These are phyloP conservation scores for Fragilariopsis cylindrus DNA, from an alignment of 108 stramenopile species.

Conservation along the genomic window DNA sequence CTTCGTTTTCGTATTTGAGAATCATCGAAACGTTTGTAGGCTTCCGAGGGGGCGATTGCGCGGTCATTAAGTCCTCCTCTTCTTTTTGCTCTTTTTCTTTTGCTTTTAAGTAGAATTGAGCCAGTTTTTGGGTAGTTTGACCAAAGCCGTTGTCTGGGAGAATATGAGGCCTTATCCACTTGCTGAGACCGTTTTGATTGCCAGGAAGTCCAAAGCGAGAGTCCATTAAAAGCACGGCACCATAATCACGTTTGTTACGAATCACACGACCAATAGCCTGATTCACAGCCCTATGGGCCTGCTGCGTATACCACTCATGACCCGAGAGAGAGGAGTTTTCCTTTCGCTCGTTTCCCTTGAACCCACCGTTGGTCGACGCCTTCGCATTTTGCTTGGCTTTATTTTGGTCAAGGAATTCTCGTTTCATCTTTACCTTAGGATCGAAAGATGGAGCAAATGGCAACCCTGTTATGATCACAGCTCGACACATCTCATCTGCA, in stretches of 20 bases:
- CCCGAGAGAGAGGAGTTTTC: constrained; percentile 64
- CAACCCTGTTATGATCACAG: constrained; percentile 96
- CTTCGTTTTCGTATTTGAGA: constrained; percentile 43
- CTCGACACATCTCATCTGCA: constrained; percentile 88
- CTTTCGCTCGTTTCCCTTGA: constrained; percentile 34
- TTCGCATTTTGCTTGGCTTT: constrained; percentile 42
- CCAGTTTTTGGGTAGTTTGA: constrained; percentile 47
- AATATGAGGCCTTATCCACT: constrained; percentile 83
- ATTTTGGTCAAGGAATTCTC: constrained; percentile 88
- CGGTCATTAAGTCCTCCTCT: constrained; percentile 12
- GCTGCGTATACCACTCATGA: constrained; percentile 96
- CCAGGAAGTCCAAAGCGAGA: constrained; percentile 82
- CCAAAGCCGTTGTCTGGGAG: constrained; percentile 76
- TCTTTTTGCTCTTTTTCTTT: constrained; percentile 50
- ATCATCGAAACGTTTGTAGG: constrained; percentile 32
- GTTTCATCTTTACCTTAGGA: constrained; percentile 93
- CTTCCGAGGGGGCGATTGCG: background rate
- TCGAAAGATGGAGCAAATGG: constrained; percentile 95
- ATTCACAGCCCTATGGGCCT: constrained; percentile 97
- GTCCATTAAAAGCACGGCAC: constrained; percentile 94
- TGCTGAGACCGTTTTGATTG: constrained; percentile 75
- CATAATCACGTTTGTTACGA: constrained; percentile 96
- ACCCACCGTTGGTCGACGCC: constrained; percentile 72
- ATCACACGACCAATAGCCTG: constrained; percentile 98
- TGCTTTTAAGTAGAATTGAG: constrained; percentile 66